A percentile compares a stretch with the other conserved stretches of the same genome.
Evolutionary conservation across 176 grass and related monocot genomes (phyloP).

Genomic region (Hordeum vulgare): DNA sequence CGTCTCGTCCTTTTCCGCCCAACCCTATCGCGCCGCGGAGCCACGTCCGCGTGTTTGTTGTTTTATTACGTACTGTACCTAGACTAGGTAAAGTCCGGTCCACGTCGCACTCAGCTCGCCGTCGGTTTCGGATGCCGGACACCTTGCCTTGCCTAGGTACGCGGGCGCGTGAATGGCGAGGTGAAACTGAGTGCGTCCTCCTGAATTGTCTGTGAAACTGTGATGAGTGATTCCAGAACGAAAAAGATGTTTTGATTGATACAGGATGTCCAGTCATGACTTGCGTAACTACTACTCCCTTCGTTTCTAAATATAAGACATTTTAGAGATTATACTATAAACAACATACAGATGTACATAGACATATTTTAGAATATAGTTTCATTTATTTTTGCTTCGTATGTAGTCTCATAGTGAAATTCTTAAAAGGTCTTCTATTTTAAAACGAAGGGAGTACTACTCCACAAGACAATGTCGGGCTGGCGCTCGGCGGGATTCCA

Average conservation of each 20-base stretch:
- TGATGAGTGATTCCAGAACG: background rate
- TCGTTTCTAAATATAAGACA: too few relatives aligned
- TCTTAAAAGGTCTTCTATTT: too few relatives aligned
- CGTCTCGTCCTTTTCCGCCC: background rate
- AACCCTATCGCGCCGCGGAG: background rate
- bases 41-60: conserved; percentile 1
- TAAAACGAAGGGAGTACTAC: too few relatives aligned
- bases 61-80: too few relatives aligned
- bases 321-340: too few relatives aligned
- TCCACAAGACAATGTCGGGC: background rate
- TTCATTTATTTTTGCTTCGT: too few relatives aligned
- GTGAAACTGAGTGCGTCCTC: background rate
- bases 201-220: too few relatives aligned
- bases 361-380: too few relatives aligned
- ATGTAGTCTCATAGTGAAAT: too few relatives aligned
- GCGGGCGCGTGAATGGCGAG: background rate
- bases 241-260: background rate
- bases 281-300: background rate
- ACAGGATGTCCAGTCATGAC: background rate
- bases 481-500: background rate
- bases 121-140: background rate
- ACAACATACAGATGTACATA: too few relatives aligned
- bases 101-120: background rate
- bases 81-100: too few relatives aligned
- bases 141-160: background rate